These are phyloP conservation scores for Candida hungchunana DNA, from an alignment of 805 yeast species.

Conservation along the genomic window DNA sequence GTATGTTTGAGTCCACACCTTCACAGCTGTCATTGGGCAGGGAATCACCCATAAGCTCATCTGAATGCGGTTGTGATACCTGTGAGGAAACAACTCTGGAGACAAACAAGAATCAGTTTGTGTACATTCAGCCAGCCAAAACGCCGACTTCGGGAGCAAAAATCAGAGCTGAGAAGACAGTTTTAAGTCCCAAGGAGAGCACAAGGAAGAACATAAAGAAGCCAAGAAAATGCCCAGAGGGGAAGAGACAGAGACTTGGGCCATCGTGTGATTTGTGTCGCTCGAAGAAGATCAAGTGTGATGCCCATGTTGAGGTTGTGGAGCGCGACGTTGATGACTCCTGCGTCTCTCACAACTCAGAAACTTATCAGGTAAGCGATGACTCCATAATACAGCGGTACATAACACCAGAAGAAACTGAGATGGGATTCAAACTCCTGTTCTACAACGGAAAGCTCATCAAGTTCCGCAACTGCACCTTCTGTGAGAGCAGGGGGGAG, in stretches of 20 bases:
- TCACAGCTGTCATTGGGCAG: too few relatives aligned
- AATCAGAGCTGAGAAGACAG: too few relatives aligned
- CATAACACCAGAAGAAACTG: conserved; percentile 5
- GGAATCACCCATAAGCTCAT: too few relatives aligned
- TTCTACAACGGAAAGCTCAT: conserved; percentile 14
- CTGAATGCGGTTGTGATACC: conserved; percentile 2
- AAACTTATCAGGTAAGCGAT: neutral
- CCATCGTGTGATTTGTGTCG: conserved; percentile 75
- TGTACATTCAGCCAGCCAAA: too few relatives aligned
- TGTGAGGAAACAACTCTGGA: neutral
- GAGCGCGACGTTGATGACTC: conserved; percentile 4
- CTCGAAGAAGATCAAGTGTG: conserved; percentile 66
- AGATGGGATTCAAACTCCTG: conserved; percentile 12
- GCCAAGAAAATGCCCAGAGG: too few relatives aligned
- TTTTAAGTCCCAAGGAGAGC: too few relatives aligned
- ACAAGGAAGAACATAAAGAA: too few relatives aligned
- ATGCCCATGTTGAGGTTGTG: conserved; percentile 53
- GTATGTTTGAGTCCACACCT: too few relatives aligned
- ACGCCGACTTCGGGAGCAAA: too few relatives aligned
- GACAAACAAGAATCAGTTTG: too few relatives aligned
- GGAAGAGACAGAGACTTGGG: conserved; percentile 68
- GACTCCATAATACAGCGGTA: neutral
- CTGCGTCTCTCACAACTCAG: neutral
- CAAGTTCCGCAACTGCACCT: conserved; percentile 20
- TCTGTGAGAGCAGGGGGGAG: conserved; percentile 11